These are phyloP conservation scores for Cladosporium sp. DNA, from an alignment of 2,329 filamentous ascomycete species.

Conservation along the genomic window DNA sequence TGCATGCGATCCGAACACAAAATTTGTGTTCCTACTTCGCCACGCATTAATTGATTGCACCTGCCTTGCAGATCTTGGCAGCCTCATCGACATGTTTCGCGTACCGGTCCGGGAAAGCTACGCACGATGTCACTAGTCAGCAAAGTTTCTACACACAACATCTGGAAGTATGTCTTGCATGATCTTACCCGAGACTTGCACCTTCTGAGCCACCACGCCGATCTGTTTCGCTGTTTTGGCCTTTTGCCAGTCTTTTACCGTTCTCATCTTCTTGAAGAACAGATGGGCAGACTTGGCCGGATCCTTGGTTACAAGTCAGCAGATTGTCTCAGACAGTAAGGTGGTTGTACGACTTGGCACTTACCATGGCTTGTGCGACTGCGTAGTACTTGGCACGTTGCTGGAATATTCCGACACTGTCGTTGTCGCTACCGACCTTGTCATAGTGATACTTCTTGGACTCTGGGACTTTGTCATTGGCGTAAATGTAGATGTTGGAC, in stretches of 20 bases:
- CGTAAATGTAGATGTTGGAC: slow-evolving; percentile 9
- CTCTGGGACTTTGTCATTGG: background rate
- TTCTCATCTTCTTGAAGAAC: background rate
- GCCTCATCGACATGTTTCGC: background rate
- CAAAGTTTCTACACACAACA: background rate
- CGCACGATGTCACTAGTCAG: background rate
- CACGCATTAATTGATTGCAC: background rate
- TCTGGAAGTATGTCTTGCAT: too few relatives aligned
- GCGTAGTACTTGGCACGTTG: slow-evolving; percentile 4
- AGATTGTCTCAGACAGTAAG: too few relatives aligned
- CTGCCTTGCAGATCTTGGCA: slow-evolving; percentile 2
- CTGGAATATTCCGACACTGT: slow-evolving; percentile 3
- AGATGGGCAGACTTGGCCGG: slow-evolving; percentile 3
- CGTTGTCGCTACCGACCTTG: background rate
- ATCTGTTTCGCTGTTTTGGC: slow-evolving; percentile 2
- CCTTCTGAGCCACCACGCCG: background rate
- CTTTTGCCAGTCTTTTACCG: background rate
- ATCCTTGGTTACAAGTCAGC: background rate
- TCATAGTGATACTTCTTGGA: background rate
- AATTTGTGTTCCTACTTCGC: too few relatives aligned
- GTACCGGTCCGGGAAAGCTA: background rate
- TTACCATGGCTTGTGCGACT: background rate
- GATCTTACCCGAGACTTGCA: slow-evolving; percentile 1
- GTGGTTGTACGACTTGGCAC: too few relatives aligned
- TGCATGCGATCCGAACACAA: too few relatives aligned